Evolutionary conservation across 225 moss, liverwort and hornwort species (phyloP).

Genomic region (Pleurozium schreberi): DNA sequence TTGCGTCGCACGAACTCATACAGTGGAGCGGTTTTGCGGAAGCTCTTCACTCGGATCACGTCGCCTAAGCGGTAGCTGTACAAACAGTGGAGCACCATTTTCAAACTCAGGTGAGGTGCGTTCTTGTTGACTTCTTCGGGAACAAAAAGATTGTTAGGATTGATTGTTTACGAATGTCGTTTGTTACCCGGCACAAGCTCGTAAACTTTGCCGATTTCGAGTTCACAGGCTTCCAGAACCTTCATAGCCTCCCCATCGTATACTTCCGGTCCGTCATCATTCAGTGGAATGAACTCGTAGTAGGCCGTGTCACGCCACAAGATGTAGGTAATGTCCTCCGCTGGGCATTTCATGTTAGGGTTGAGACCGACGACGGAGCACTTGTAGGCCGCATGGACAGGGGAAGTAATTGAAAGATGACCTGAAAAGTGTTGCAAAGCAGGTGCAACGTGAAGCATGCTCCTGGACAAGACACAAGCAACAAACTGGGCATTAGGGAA

Average conservation of each 20-base stretch:
- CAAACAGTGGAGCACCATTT: conserved; percentile 30
- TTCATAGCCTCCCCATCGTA: background rate
- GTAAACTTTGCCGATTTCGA: conserved; percentile 60
- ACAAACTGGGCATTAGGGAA: conserved; percentile 53
- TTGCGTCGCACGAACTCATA: conserved; percentile 59
- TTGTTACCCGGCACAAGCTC: conserved; percentile 55
- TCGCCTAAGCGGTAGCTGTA: conserved; percentile 74
- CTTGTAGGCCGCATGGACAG: conserved; percentile 50
- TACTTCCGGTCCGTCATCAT: background rate
- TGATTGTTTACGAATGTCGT: conserved; percentile 30
- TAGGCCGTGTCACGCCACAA: conserved; percentile 48
- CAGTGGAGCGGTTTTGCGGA: conserved; percentile 36
- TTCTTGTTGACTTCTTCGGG: background rate
- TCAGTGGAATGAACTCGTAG: conserved; percentile 60
- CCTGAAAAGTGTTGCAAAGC: conserved; percentile 35
- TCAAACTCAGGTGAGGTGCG: background rate
- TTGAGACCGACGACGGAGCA: conserved; percentile 68
- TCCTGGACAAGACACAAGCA: conserved; percentile 38
- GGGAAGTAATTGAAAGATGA: conserved; percentile 26
- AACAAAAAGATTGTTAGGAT: background rate
- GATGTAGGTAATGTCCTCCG: conserved; percentile 43
- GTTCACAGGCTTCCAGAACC: conserved; percentile 44
- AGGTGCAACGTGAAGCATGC: conserved; percentile 54
- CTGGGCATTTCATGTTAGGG: conserved; percentile 22
- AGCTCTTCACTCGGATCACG: conserved; percentile 49